Conservation (phyloP, 2,329 filamentous ascomycete genomes). For the Aspergillus amoenus region DNA sequence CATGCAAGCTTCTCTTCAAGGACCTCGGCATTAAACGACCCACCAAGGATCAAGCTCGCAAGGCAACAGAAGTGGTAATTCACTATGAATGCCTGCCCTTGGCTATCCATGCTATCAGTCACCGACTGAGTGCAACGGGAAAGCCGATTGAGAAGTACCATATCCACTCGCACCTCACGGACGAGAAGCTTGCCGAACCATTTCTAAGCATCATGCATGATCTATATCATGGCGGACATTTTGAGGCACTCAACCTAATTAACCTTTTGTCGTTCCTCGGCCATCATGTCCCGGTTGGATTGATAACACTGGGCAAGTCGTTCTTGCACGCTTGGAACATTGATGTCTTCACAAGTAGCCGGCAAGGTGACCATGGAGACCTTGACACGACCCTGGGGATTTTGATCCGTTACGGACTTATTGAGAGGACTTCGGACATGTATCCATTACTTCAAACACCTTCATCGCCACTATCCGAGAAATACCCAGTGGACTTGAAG, state of each 20-base stretch:
- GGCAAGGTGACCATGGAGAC: constrained; percentile 36
- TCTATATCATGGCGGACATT: constrained; percentile 39
- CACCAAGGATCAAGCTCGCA: constrained; percentile 54
- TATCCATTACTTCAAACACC: constrained; percentile 24
- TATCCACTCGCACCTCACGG: constrained; percentile 56
- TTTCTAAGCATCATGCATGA: constrained; percentile 51
- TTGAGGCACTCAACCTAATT: constrained; percentile 63
- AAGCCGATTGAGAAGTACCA: constrained; percentile 62
- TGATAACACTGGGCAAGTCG: constrained; percentile 57
- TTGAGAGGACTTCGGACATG: constrained; percentile 41
- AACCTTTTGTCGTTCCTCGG: constrained; percentile 65
- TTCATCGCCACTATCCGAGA: constrained; percentile 21
- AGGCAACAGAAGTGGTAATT: constrained; percentile 62
- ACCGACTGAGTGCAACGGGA: constrained; percentile 59
- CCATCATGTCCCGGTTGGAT: constrained; percentile 64
- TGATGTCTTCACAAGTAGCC: constrained; percentile 39
- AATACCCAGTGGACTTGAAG: constrained; percentile 24
- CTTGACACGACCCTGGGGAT: constrained; percentile 48
- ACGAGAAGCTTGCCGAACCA: constrained; percentile 54
- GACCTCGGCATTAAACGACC: constrained; percentile 62
- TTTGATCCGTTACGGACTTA: constrained; percentile 47
- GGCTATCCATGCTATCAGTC: constrained; percentile 66
- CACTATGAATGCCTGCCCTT: constrained; percentile 65
- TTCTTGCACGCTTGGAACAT: constrained; percentile 33
- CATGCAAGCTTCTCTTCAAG: constrained; percentile 60